A percentile compares a stretch with the other conserved stretches of the same genome.
These are phyloP conservation scores for Talaromyces sp. DNA, from an alignment of 2,329 filamentous ascomycete genomes.

Conservation along the genomic window DNA sequence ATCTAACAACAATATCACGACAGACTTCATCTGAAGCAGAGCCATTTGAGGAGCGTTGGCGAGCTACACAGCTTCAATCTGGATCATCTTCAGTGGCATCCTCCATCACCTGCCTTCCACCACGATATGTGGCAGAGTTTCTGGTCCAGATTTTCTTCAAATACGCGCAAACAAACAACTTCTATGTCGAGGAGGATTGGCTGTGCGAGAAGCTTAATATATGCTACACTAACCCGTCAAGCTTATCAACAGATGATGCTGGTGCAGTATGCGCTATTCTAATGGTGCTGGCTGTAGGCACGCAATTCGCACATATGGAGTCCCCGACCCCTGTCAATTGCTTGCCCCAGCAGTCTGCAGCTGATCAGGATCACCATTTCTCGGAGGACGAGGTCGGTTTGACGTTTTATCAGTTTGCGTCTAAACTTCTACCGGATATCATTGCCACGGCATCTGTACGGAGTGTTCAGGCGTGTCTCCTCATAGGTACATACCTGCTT, in stretches of 20 bases:
- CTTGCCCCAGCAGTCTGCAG: conserved; percentile 25
- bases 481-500: conserved; percentile 59
- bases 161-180: conserved; percentile 48
- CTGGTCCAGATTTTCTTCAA: conserved; percentile 49
- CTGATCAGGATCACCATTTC: conserved; percentile 38
- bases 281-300: conserved; percentile 48
- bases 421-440: conserved; percentile 58
- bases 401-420: conserved; percentile 60
- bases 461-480: conserved; percentile 61
- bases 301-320: conserved; percentile 49
- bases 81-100: conserved; percentile 41
- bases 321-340: conserved; percentile 41
- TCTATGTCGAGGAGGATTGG: conserved; percentile 48
- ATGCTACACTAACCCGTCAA: conserved; percentile 41
- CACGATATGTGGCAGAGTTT: conserved; percentile 48
- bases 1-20: not conserved
- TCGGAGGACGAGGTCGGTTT: conserved; percentile 59
- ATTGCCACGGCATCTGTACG: conserved; percentile 60
- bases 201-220: conserved; percentile 41
- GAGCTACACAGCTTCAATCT: conserved; percentile 46
- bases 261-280: conserved; percentile 46
- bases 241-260: conserved; percentile 42
- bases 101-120: conserved; percentile 44
- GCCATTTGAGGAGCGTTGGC: conserved; percentile 47
- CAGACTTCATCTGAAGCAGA: conserved; percentile 42